Base-by-base conservation (phyloP, 73 alveolate species). In the Urostyla sp. region DNA sequence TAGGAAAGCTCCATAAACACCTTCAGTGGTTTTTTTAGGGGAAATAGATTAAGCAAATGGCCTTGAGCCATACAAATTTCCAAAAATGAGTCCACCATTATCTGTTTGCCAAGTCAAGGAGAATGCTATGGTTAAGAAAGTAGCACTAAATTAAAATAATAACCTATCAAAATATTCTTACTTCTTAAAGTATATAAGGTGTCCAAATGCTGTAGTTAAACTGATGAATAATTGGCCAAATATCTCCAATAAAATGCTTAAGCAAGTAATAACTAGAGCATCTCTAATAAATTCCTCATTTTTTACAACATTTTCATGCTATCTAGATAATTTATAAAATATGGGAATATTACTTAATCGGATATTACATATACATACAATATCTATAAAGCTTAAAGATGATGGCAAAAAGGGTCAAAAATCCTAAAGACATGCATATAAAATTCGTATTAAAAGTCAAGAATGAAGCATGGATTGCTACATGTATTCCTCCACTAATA, bases 31-130 rank as follows among this genome's bases (percentile, higher is more conserved):
- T 24, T 66, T 66, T 26, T 66, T 66, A 3, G 80, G 80, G 3
- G 80, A 66, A n/a, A 66, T 44, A 15, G 66, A 27, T 20, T 66
- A 28, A 5, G 80, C 80, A 23, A 66, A 66, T 4, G 80, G 80
- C 16, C 30, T 66, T 3, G 5, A 5, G 28, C 80, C 80, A 40
- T 40, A 66, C 6, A 27, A 32, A 37, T 40, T 66, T 66, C 80
- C 80, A 44, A 66, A 40, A 45, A 66, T 27, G 37, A 66, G 30
- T 20, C 80, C 80, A 6, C 80, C 80, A 44, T 66, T 66, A 43
- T 66, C 80, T 13, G 80, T 63, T 44, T 66, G 46, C 80, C 80
- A 66, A 8, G 80, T 6, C 5, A 66, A 28, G 28, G 66, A 66
- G 44, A 66, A 66, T 3, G 63, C 27, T 21, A 66, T 45, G 7